Conservation (phyloP, 805 yeast species). For the Barnettozyma botsteinii region DNA sequence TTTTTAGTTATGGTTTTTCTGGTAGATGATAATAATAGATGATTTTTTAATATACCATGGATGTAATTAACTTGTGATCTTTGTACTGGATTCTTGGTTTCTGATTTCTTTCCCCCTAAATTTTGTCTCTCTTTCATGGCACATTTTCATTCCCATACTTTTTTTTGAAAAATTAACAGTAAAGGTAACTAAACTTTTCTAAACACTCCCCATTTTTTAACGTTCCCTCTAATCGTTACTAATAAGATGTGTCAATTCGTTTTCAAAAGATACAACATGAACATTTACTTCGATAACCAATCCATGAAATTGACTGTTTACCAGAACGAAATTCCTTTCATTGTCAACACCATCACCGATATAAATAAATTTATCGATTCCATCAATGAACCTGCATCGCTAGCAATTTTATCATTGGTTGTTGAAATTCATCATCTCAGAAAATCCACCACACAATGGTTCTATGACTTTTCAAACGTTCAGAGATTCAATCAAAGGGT, state of each 20-base stretch:
- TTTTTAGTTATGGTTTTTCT: too few relatives aligned
- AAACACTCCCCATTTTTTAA: too few relatives aligned
- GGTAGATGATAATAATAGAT: too few relatives aligned
- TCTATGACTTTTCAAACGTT: constrained; percentile 1
- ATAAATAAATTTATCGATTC: not conserved
- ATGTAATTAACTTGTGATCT: too few relatives aligned
- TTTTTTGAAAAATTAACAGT: too few relatives aligned
- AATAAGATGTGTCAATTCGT: constrained; percentile 5
- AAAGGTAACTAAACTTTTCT: too few relatives aligned
- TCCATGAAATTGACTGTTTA: not conserved
- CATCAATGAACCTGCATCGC: not conserved
- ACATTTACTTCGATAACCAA: not conserved
- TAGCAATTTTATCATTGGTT: not conserved
- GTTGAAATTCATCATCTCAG: constrained; percentile 1
- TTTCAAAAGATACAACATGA: not conserved
- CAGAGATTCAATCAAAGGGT: not conserved
- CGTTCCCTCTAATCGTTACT: not conserved
- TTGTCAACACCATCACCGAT: not conserved
- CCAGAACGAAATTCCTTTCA: not conserved
- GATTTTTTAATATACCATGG: too few relatives aligned
- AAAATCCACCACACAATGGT: constrained; percentile 5
- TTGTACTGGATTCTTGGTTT: too few relatives aligned
- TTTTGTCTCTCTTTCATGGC: too few relatives aligned
- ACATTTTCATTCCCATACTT: too few relatives aligned
- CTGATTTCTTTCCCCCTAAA: too few relatives aligned